Base-by-base conservation (phyloP, 345 rosid species). In the Rhodomyrtus tomentosa region DNA sequence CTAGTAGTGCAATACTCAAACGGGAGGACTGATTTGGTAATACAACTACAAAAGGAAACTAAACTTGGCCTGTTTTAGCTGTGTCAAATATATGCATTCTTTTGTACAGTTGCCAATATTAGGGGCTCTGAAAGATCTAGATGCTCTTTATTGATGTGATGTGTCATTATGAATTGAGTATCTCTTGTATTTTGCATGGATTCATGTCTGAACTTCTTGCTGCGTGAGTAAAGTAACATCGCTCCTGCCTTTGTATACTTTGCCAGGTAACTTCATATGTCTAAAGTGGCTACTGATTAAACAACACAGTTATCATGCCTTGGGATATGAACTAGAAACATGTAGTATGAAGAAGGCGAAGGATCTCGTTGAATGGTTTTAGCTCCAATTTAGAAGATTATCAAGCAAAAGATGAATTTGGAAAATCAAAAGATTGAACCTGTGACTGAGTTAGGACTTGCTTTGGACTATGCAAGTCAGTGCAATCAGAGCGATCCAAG, bases 391-490 rank as follows among this genome's bases (percentile, higher is more conserved):
- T 51, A 82, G 87, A 85, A 87, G 79, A 88, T 83, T 51, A 32
- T 90, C 36, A 50, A 51, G 81, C 88, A 80, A 83, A 92, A 89
- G 84, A 93, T 92, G 98, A 91, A 86, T 59, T 85, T 81, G 85
- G 92, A 92, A 79, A 91, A 92, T 83, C 89, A 91, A 55, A 87
- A 88, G 59, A 82, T 80, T 58, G 95, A 91, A 80, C 90, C 91
- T 62, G 85, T 73, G 74, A 85, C 87, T 73, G 93, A 91, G 80
- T 86, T 86, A 83, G 85, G 86, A 88, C 94, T 90, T 85, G 80
- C 91, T 58, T 85, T 86, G 50, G 88, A 84, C 88, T 83, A 85
- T 87, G 89, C 93, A 74, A 74, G 86, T 86, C 88, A 82, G 82
- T 81, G 50, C 82, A 80, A 82, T 49, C 88, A 79, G 85, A 88